These are phyloP conservation scores for Haematococcus lacustris DNA, from an alignment of 139 green algal species.

Conservation along the genomic window DNA sequence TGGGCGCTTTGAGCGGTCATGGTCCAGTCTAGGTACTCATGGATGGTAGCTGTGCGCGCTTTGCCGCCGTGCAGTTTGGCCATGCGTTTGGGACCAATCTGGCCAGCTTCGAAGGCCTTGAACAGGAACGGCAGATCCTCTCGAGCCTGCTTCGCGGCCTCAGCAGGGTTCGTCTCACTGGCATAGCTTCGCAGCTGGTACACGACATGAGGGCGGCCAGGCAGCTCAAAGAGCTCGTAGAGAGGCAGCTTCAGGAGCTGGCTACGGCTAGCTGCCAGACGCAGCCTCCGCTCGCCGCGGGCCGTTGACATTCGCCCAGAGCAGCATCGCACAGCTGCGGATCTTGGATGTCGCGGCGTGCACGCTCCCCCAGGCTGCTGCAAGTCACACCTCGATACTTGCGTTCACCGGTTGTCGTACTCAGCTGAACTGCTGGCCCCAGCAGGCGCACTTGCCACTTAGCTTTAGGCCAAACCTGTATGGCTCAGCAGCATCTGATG, in stretches of 20 bases:
- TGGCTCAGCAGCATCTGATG: too few relatives aligned
- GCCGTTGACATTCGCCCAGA: background rate
- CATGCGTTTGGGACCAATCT: conserved; percentile 54
- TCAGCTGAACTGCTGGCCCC: too few relatives aligned
- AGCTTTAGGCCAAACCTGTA: too few relatives aligned
- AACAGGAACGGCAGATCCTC: conserved; percentile 82
- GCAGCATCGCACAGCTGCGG: too few relatives aligned
- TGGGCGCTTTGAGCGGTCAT: conserved; percentile 63
- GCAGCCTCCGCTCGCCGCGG: background rate
- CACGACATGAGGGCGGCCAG: conserved; percentile 55
- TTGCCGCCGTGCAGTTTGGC: conserved; percentile 53
- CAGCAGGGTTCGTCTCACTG: conserved; percentile 4
- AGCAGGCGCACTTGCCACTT: too few relatives aligned
- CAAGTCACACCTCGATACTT: too few relatives aligned
- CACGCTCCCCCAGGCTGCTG: too few relatives aligned
- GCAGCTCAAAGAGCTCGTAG: conserved; percentile 62
- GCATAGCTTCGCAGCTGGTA: conserved; percentile 58
- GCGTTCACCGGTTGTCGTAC: too few relatives aligned
- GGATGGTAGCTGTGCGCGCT: conserved; percentile 78
- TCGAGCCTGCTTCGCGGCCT: conserved; percentile 34
- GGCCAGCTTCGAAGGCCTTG: conserved; percentile 83
- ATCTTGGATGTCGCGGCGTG: too few relatives aligned
- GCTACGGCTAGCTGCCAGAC: background rate
- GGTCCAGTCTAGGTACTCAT: conserved; percentile 95
- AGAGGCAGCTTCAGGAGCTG: conserved; percentile 24